Base-by-base conservation (phyloP, 495 filamentous ascomycete genomes). In the Daldinia concentrica region DNA sequence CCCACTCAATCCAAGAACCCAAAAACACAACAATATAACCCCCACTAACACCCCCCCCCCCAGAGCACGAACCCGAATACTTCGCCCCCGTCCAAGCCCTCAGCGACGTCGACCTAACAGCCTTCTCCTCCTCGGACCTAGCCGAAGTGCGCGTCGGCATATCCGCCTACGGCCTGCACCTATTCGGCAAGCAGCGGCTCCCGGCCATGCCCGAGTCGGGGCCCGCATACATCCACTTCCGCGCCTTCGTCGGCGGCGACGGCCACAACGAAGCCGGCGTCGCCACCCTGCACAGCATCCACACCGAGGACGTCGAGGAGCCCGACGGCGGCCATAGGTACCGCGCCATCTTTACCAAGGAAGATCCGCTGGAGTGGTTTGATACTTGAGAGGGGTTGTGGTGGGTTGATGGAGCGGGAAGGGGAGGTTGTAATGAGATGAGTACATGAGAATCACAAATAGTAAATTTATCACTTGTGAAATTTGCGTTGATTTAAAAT, bases 331-430 rank as follows among this genome's bases (percentile, higher is more conserved):
- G 77, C 36, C 82, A 79, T 39, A 79, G 50, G 19, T 88, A 82
- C 73, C 80, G 83, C 11, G 87, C 86, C 3, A 83, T 89, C 59
- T 83, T 88, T 67, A 77, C 74, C 15, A 81, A 85, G 76, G 76
- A 81, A 12, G 87, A 89, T 71, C 66, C 76, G 17, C 76, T 89
- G 34, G 85, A 86, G 68, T 88, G 85, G 85, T 88, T 89, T 74
- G 86, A 89, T 58, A 84, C 84, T 22, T 88, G 73, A 58, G n/a
- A 22, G 2, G 24, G 7, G 7, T 6, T 14, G n/a, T 9, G 22
- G 9, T 11, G 17, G 34, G 29, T 29, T 6, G 5, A 56, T 15
- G 56, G 34, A 19, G 3, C 14, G 34, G n/a, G 34, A 24, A 27
- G 0, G 9, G 29, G n/a, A 12, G 37, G 11, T 14, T 61, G 34